Base-by-base conservation (phyloP, 805 yeast species). In the Cyberlindnera meyerae region DNA sequence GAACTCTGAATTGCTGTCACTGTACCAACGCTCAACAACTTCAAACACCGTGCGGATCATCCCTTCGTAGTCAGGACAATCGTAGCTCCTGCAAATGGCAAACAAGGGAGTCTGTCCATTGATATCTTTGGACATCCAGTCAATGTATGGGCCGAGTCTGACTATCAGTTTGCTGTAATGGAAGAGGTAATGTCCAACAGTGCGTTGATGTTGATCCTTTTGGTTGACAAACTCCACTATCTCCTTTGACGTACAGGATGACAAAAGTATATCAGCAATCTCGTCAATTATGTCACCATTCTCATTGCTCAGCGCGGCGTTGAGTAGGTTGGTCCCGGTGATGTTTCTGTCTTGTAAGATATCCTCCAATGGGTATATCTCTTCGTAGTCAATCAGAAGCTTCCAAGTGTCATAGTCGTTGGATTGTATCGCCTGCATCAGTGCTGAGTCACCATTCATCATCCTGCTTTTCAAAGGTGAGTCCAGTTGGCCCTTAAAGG, bases 81-180 rank as follows among this genome's bases (percentile, higher is more conserved):
- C 96, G 58, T 89, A 89, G 45, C 88, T 77, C 37, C 96, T 62
- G 45, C 86, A 77, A 3, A 85, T 60, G 2, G 86, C 71, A 57
- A 82, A 76, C 8, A 90, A 61, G 0, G 97, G 94, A 0, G 97
- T 85, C 48, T 83, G 85, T 0, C 79, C 75, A 41, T 72, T 75
- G 11, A 50, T 44, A 53, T 89, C 97, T 34, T 70, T 71, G 11
- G 60, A 54, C 6, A 64, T 67, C 97, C 97, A 90, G 49, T 84
- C 68, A 5, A 88, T 62, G 29, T 64, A 70, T 2, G 54, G 54
- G 0, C 95, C 94, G 9, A 87, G 55, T 12, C 49, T 52, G 1
- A 62, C 52, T 11, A 86, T 69, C 1, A 83, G 57, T 3, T 66
- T 61, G 15, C 70, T 61, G 31, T 76, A 68, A 45, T 79, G 78